These are phyloP conservation scores for Pseudohalonectria lignicola DNA, from an alignment of 2,329 filamentous ascomycete genomes.

Conservation along the genomic window DNA sequence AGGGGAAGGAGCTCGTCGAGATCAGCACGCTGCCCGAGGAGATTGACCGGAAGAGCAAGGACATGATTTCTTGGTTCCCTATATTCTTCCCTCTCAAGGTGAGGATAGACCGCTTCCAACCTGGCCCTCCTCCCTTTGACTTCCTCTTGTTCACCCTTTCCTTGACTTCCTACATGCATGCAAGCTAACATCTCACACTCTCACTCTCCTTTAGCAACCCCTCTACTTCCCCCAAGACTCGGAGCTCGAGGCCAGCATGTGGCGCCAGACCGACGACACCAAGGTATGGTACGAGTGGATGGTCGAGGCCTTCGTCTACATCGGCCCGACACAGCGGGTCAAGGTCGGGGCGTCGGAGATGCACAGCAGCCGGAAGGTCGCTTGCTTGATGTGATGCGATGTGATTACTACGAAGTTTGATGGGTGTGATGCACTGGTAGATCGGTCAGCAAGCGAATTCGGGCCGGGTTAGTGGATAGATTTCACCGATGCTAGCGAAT, in stretches of 20 bases:
- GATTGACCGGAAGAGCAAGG: constrained; percentile 85
- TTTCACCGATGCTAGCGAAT: too few species aligned
- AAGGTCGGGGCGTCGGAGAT: constrained; percentile 56
- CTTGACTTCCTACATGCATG: too few species aligned
- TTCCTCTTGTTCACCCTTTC: not conserved
- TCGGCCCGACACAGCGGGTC: constrained; percentile 48
- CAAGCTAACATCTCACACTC: constrained; percentile 3
- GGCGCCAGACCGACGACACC: constrained; percentile 87
- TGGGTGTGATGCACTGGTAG: too few species aligned
- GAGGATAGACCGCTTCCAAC: too few species aligned
- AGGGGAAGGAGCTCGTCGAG: constrained; percentile 51
- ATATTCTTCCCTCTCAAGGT: constrained; percentile 97
- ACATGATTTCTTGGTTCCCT: constrained; percentile 99
- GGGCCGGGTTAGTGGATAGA: too few species aligned
- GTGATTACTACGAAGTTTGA: too few species aligned
- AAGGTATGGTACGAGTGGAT: constrained; percentile 99
- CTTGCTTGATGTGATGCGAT: constrained; percentile 56
- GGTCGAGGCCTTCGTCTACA: constrained; percentile 69
- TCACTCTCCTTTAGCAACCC: constrained; percentile 63
- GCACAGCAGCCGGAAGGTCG: constrained; percentile 58
- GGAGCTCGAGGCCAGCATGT: constrained; percentile 87
- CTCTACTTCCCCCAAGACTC: constrained; percentile 75
- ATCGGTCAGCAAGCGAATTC: too few species aligned
- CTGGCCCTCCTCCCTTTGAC: not conserved
- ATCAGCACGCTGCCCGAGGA: constrained; percentile 86